Base-by-base conservation (phyloP, 2,329 filamentous ascomycete genomes). In the Sclerotinia spermophila region DNA sequence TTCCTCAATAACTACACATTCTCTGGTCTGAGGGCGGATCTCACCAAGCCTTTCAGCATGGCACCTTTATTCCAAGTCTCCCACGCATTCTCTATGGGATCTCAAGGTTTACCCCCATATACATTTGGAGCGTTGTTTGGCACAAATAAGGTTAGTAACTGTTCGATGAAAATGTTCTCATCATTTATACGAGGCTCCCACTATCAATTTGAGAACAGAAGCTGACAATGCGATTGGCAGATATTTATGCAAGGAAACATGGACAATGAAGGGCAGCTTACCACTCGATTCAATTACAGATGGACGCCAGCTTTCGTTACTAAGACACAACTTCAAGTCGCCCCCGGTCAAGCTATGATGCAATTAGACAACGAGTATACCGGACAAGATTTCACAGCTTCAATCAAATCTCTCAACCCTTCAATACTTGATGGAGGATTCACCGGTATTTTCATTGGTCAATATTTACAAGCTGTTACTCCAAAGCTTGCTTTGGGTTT, bases 1-100 rank as follows among this genome's bases (percentile, higher is more conserved):
- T 91, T 98, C 81, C 89, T 97, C 79, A 96, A 91, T 84, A 97
- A 97, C 86, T 92, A 93, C 82, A 96, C 96, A 89, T 98, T 99
- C 86, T 92, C 93, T 59, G 96, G 96, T 79, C 87, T 99, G 81
- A 92, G 95, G 80, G 96, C 95, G 81, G 96, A 99, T 82, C 86
- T 98, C 81, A 97, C 94, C 81, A 98, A 97, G 86, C 90, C 93
- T 80, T 97, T 98, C 84, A 96, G 94, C 86, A 89, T 97, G 81
- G 89, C 90, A 71, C 96, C 96, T 71, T 85, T 98, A 76, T 99
- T 99, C 86, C 95, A 98, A 83, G 92, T 97, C 77, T 97, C 95
- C 75, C 96, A 99, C 84, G 93, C 96, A 77, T 96, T 99, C 82
- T 91, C 95, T 70, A 93, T 97, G 88, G 95, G 96, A 77, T 88